Conservation (phyloP, 169 alveolate species). For the Perkinsus olseni region DNA sequence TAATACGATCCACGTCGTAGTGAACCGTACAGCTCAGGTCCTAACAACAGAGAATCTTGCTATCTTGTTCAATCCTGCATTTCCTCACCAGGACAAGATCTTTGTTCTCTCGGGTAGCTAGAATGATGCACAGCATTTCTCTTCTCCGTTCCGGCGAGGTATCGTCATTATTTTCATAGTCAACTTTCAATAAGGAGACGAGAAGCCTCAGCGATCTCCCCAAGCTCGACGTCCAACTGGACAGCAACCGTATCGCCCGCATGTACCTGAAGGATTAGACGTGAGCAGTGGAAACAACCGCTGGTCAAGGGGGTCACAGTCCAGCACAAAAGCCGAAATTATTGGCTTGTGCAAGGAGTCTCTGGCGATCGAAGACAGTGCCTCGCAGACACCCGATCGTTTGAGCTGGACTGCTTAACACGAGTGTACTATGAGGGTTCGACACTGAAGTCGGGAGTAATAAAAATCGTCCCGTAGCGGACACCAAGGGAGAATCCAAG, state of each 20-base stretch:
- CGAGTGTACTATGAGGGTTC: too few relatives aligned
- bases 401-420: too few relatives aligned
- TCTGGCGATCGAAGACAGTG: too few relatives aligned
- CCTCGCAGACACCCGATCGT: too few relatives aligned
- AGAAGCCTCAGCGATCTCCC: background rate
- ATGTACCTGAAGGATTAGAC: background rate
- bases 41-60: background rate
- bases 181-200: background rate
- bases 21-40: background rate
- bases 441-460: too few relatives aligned
- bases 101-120: background rate
- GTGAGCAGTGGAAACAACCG: too few relatives aligned
- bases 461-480: too few relatives aligned
- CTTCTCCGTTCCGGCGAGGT: background rate
- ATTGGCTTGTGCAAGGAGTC: too few relatives aligned
- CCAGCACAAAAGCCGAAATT: too few relatives aligned
- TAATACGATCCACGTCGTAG: background rate
- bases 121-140: background rate
- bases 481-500: too few relatives aligned
- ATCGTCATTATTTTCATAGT: background rate
- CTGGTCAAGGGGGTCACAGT: too few relatives aligned
- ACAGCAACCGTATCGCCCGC: background rate
- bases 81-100: background rate
- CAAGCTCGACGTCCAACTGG: background rate
- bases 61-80: background rate